Percentiles rank a stretch among this genome's conserved stretches.
Evolutionary conservation across 2,329 filamentous ascomycete genomes (phyloP).

Genomic region (Neopestalotiopsis clavispora): DNA sequence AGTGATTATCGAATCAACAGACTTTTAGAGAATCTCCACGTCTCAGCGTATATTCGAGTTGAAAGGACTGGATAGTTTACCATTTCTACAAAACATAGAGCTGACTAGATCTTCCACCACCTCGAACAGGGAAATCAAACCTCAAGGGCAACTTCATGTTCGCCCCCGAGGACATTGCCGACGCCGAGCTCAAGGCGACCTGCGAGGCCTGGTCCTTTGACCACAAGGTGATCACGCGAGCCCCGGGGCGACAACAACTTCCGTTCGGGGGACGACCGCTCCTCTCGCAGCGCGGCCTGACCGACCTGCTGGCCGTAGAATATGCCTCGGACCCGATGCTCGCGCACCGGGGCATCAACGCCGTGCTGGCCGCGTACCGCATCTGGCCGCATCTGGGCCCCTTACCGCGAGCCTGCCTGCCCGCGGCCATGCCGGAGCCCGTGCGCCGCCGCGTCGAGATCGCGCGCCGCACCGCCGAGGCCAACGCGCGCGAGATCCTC

Average conservation of each 20-base stretch:
- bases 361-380: constrained; percentile 13
- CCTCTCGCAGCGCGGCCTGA: constrained; percentile 21
- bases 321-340: constrained; percentile 19
- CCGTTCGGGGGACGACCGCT: constrained; percentile 27
- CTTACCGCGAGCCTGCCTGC: constrained; percentile 13
- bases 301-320: constrained; percentile 24
- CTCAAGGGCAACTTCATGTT: constrained; percentile 22
- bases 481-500: constrained; percentile 16
- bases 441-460: constrained; percentile 13
- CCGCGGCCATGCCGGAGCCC: constrained; percentile 8
- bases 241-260: constrained; percentile 17
- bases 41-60: too few species aligned
- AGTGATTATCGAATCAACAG: not conserved
- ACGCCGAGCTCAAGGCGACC: constrained; percentile 25
- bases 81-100: not conserved
- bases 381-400: constrained; percentile 18
- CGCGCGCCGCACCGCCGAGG: constrained; percentile 3
- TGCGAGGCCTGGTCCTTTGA: constrained; percentile 26
- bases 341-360: constrained; percentile 12
- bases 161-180: constrained; percentile 22
- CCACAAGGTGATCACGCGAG: constrained; percentile 20
- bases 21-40: too few species aligned
- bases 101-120: not conserved
- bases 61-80: too few species aligned
- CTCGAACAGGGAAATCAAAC: constrained; percentile 22